Conservation (phyloP, 1,284 basidiomycete species). For the Fomitopsis pinicola region DNA sequence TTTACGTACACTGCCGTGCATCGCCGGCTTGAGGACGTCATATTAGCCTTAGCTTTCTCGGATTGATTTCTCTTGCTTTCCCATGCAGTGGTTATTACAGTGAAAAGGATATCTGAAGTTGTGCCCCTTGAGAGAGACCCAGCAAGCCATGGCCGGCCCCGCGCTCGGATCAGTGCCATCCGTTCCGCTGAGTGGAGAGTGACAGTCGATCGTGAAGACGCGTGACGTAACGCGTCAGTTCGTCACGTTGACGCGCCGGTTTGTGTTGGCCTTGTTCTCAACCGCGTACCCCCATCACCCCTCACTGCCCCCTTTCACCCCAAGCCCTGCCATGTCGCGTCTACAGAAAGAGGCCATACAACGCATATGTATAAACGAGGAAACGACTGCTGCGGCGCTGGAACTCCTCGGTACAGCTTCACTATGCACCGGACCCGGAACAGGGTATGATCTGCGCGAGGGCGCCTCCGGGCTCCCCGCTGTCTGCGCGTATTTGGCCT, state of each 20-base stretch:
- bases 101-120: no score
- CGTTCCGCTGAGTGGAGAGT: not conserved
- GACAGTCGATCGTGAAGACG: not conserved
- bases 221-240: not conserved
- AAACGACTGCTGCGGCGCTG: conserved; percentile 22
- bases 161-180: no score
- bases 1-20: no score
- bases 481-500: conserved; percentile 34
- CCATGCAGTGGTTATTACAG: no score
- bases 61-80: no score
- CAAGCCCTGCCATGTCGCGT: not conserved
- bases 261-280: not conserved
- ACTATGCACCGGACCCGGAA: conserved; percentile 29
- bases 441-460: conserved; percentile 30
- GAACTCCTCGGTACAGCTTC: conserved; percentile 22
- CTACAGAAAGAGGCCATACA: not conserved
- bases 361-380: conserved; percentile 16
- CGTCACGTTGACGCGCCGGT: not conserved
- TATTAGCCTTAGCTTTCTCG: no score
- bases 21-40: no score
- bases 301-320: not conserved
- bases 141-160: no score
- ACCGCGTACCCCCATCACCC: not conserved
- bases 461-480: conserved; percentile 28
- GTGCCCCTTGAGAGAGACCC: no score